Base-by-base conservation (phyloP, 148 eudicot genomes). In the Vaccinium darrowii region DNA sequence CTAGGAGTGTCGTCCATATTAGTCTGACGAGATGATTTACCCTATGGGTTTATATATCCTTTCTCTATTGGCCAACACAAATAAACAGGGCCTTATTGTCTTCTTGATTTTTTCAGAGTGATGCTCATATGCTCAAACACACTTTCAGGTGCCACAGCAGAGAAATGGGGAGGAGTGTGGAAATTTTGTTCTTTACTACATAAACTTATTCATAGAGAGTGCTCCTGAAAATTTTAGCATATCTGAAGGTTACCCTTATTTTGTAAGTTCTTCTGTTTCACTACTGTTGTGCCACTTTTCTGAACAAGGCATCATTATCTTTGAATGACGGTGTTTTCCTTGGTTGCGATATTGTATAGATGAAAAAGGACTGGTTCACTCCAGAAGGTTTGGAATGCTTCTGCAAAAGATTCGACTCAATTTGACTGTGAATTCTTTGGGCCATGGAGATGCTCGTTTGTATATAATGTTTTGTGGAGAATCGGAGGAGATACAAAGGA, bases 101-200 rank as follows among this genome's bases (percentile, higher is more conserved):
- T 53, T 19, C 47, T 43, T 43, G 47, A 43, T 43, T 21, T n/a
- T 53, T 5, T 4, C 54, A 25, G 19, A 30, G 39, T 82, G 78
- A 25, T 52, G 36, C 33, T 49, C 60, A 14, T 74, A 83, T 21
- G 15, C 18, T 53, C 49, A 83, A 77, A 76, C 25, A 67, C 13
- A 65, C 82, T 86, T 90, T 82, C 93, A 93, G 96, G 94, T 93
- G 87, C 94, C 96, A 7, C 94, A 93, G 82, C 93, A 91, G 83
- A 91, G 84, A 84, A 86, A 86, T 84, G 83, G 77, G 2, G 84
- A 92, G 83, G 86, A 93, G 84, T 92, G 94, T 72, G 96, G 92
- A 51, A 76, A 73, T 52, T 92, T 85, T 81, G 90, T 92, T 88
- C 94, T 92, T 25, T 93, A 91, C 89, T 92, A 88, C 86, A 90